Evolutionary conservation across 306 rosid species (phyloP).

Genomic region (Pterocarpus santalinus): DNA sequence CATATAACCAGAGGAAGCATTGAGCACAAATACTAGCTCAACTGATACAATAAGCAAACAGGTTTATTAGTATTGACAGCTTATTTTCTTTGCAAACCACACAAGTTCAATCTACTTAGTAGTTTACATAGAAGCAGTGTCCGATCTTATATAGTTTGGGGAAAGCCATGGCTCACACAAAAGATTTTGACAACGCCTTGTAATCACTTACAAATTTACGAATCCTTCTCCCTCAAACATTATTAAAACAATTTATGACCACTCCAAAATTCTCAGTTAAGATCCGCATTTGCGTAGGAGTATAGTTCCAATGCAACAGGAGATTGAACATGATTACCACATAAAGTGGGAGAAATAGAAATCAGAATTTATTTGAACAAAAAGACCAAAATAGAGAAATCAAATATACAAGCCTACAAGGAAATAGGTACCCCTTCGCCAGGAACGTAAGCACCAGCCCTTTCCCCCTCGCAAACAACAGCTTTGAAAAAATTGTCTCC

Average conservation of each 20-base stretch:
- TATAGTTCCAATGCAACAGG: neutral
- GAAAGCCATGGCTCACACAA: neutral
- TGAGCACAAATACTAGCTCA: slow-evolving; percentile 6
- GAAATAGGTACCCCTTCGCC: slow-evolving; percentile 69
- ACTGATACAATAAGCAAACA: slow-evolving; percentile 1
- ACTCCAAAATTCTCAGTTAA: neutral
- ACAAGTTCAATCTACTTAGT: neutral
- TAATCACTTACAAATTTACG: neutral
- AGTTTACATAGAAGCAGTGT: neutral
- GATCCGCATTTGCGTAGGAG: no score
- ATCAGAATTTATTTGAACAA: neutral
- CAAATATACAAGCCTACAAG: neutral
- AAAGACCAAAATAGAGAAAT: neutral
- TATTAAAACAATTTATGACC: neutral
- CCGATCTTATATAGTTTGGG: neutral
- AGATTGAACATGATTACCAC: neutral
- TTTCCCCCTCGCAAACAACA: slow-evolving; percentile 46
- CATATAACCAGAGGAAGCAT: neutral
- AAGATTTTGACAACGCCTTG: neutral
- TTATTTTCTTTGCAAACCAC: neutral
- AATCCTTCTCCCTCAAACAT: neutral
- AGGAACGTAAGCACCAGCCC: slow-evolving; percentile 56
- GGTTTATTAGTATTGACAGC: neutral
- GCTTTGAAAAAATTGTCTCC: slow-evolving; percentile 66
- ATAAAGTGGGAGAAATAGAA: neutral